phyloP scores from a whole-genome alignment of 179 eudicot species.

The Beta macrorhiza region DNA sequence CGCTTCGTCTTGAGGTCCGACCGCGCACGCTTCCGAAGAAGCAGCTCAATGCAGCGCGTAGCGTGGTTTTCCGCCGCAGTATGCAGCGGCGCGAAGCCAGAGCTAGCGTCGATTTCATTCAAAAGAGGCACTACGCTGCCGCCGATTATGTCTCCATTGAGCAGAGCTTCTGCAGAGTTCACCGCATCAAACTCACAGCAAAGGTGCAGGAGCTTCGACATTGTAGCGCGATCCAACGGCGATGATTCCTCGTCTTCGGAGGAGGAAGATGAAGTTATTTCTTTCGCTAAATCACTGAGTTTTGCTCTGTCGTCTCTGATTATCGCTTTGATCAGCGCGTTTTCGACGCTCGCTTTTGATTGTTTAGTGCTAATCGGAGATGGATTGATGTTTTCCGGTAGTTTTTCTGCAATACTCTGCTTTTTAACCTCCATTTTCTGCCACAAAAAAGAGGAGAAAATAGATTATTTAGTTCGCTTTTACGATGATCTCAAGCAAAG shows the following conservation, averaged over 20 bases:
- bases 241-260: neutral
- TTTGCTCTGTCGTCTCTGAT: conserved; percentile 26
- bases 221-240: conserved; percentile 22
- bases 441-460: neutral
- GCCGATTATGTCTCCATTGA: conserved; percentile 33
- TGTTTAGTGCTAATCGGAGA: neutral
- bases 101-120: conserved; percentile 28
- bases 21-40: conserved; percentile 36
- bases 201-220: conserved; percentile 31
- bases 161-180: conserved; percentile 24
- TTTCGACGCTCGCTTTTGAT: neutral
- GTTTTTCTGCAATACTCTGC: conserved; percentile 22
- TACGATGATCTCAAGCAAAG: neutral
- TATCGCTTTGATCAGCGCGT: conserved; percentile 26
- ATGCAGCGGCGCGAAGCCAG: conserved; percentile 38
- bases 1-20: conserved; percentile 37
- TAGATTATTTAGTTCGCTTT: neutral
- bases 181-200: conserved; percentile 41
- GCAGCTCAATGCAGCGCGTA: conserved; percentile 31
- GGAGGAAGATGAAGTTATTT: neutral
- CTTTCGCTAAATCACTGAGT: conserved; percentile 7
- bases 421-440: conserved; percentile 13
- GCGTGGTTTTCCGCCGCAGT: conserved; percentile 41
- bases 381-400: conserved; percentile 13
- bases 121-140: conserved; percentile 16